Percentiles rank a stretch among this genome's conserved stretches.
Conservation (phyloP, 139 green algal genomes). For the Haematococcus sp. region DNA sequence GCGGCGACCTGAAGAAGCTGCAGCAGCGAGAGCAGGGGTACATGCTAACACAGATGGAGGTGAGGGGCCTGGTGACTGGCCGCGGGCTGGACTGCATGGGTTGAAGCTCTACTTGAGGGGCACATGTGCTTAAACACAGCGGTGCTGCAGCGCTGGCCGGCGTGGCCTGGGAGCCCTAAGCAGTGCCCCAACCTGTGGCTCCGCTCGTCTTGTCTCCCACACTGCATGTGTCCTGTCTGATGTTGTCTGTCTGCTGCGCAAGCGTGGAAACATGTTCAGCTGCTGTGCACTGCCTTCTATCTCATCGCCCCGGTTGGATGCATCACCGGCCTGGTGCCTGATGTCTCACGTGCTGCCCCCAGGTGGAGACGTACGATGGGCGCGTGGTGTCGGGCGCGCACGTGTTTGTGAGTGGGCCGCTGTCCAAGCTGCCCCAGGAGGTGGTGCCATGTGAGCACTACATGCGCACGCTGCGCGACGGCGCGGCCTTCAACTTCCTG, state of each 20-base stretch:
- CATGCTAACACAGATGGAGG: conserved; percentile 36
- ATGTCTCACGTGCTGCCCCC: background rate
- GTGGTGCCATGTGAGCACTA: conserved; percentile 42
- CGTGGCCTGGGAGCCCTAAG: no score
- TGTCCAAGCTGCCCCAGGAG: conserved; percentile 18
- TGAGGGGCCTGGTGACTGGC: no score
- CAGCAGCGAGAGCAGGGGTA: conserved; percentile 36
- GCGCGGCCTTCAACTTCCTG: conserved; percentile 48
- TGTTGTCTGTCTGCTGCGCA: no score
- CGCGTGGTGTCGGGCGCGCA: conserved; percentile 3
- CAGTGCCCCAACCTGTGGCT: no score
- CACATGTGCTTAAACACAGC: no score
- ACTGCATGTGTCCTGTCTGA: no score
- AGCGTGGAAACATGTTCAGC: background rate
- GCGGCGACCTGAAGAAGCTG: conserved; percentile 37
- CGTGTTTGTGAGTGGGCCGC: conserved; percentile 35
- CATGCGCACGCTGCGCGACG: conserved; percentile 36
- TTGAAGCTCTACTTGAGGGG: no score
- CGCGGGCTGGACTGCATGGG: no score
- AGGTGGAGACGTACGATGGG: conserved; percentile 53
- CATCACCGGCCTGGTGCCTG: background rate
- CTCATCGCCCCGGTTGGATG: no score
- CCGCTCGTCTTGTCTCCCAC: no score
- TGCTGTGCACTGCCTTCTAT: background rate
- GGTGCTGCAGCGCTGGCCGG: no score